Percentiles rank a stretch among this genome's conserved stretches.
phyloP scores from a whole-genome alignment of 176 grass and related monocot genomes.

The Triticum aestivum region IWGSC_CS_RefSeq_v2.1 NC_057803.1:171804258-171804757 shows the following conservation, averaged over 20 bases:
- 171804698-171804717: background rate
- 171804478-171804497: background rate
- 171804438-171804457: background rate
- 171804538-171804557: background rate
- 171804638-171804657: too few relatives aligned
- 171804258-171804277: constrained; percentile 10
- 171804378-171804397: background rate
- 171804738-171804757: background rate
- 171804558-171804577: background rate
- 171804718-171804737: background rate
- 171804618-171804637: too few relatives aligned
- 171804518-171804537: background rate
- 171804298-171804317: background rate
- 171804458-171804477: background rate
- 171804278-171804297: constrained; percentile 31
- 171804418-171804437: background rate
- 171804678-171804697: too few relatives aligned
- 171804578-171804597: background rate
- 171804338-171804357: background rate
- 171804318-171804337: constrained; percentile 8
- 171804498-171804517: background rate
- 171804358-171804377: background rate
- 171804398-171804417: background rate
- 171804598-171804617: too few relatives aligned
- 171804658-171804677: too few relatives aligned